Base-by-base conservation (phyloP, 768 basidiomycete species). In the Psilocybe subaeruginosa region DNA sequence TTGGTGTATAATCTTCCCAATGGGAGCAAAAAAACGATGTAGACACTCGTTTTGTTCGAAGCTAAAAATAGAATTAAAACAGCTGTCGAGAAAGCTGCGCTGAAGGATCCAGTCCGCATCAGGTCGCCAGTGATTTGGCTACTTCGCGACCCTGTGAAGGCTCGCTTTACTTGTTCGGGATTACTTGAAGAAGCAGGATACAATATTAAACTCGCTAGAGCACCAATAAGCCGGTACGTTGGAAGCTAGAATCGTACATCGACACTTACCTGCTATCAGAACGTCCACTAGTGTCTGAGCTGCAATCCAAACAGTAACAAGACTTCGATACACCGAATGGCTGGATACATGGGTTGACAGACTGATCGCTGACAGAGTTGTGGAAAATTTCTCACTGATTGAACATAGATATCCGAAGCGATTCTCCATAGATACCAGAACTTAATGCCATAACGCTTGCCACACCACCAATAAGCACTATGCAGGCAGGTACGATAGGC, bases 1-100 rank as follows among this genome's bases (percentile, higher is more conserved):
- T 74, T 76, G 0, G 78, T 76, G 59, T 81, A 81, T 48, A 82
- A 71, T 16, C 79, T 43, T 43, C 41, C 41, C n/a, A 43, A 12
- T 14, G 41, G 41, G 4, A 43, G 41, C 41, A 43, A n/a, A 43
- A 82, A 80, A 68, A 80, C 73, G 23, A 70, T 66, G 41, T 74
- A 79, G 1, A 76, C 48, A 37, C 72, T 75, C 2, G 76, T 74
- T 8, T 60, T 63, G 1, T 72, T 71, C 12, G 68, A 61, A 19
- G 58, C 49, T 5, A 70, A 9, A 62, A 76, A 77, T 0, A 69
- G 60, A 19, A 78, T 65, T 7, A 81, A 61, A 29, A 73, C 68
- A 7, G 72, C 73, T 6, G 76, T 46, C 3, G 79, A 75, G 58
- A 79, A 80, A 0, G 76, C 65, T n/a, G 69, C 67, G 1, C 72